Evolutionary conservation across 805 yeast genomes (phyloP), one percentile per base, ranked within the genome.

Genomic region (Kuraishia ogatae): DNA sequence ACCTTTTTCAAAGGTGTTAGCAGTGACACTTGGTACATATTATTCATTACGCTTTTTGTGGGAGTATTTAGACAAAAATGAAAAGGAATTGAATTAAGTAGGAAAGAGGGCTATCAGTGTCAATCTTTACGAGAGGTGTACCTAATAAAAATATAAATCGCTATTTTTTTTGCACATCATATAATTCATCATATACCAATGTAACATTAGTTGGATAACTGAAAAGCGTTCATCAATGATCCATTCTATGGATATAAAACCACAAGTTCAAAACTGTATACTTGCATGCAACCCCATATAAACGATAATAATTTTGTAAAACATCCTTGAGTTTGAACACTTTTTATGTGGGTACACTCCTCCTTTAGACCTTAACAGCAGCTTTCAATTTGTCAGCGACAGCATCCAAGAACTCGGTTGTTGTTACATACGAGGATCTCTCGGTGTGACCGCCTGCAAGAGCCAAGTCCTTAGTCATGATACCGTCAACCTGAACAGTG

Each of bases 401-500:
- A 46, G 86, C 87, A 60, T 84, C 88, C 62, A 92, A 83, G 72
- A 90, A 92, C 72, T 90, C 97, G 69, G 87, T 94, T 54, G 97
- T 93, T 53, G 96, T 86, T 48, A 91, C 97, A 63, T 89, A 92
- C 43, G 86, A 66, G 20, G 83, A 74, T 71, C 97, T 85, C 62
- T 84, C 87, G 55, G 96, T 88, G 74, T 84, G 87, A 58, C 97
- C 97, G 63, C 83, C 80, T 53, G 96, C 89, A 60, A 92, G 79
- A 11, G 97, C 97, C 69, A 93, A 80, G 73, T 93, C 98, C 77
- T 93, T 93, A 66, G 98, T 93, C 97, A 93, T 93, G 66, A 85
- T 85, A 55, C 87, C 87, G 67, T 89, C 97, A 39, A 76, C 73
- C 58, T 81, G 82, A 43, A 93, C 98, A 28, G 97, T 88, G 62